Evolutionary conservation across 140 eudicot species (phyloP).

Genomic region (Stevia rebaudiana): DNA sequence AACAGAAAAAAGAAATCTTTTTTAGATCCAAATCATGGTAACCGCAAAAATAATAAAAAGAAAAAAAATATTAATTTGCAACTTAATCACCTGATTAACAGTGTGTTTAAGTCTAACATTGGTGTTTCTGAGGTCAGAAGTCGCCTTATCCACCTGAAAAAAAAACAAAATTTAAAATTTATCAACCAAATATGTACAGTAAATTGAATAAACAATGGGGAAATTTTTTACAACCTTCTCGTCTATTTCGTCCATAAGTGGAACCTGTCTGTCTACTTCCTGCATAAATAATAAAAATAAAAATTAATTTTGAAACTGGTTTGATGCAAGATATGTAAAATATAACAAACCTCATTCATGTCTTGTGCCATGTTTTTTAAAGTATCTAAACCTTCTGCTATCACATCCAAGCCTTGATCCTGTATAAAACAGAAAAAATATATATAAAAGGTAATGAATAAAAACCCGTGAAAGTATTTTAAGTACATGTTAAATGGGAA

Average conservation of each 20-base stretch:
- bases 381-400: constrained; percentile 79
- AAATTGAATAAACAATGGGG: not conserved
- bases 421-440: not conserved
- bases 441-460: not conserved
- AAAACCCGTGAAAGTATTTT: not conserved
- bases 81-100: constrained; percentile 56
- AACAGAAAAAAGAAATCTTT: not conserved
- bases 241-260: constrained; percentile 93
- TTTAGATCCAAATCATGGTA: not conserved
- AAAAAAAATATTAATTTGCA: not conserved
- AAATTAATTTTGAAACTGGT: not conserved
- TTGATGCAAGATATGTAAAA: not conserved
- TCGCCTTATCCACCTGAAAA: constrained; percentile 75
- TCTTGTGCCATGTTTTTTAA: constrained; percentile 78
- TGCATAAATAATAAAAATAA: constrained; percentile 22
- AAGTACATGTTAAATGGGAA: not conserved
- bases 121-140: constrained; percentile 81
- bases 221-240: constrained; percentile 42
- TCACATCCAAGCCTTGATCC: constrained; percentile 68
- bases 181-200: not conserved
- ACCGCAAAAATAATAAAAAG: not conserved
- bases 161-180: not conserved
- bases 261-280: constrained; percentile 85
- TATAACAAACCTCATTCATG: constrained; percentile 70
- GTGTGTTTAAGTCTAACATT: constrained; percentile 88